A percentile compares a stretch with the other conserved stretches of the same genome.
Evolutionary conservation across 208 protist species (phyloP).

Genomic region (Naegleria fowleri): DNA sequence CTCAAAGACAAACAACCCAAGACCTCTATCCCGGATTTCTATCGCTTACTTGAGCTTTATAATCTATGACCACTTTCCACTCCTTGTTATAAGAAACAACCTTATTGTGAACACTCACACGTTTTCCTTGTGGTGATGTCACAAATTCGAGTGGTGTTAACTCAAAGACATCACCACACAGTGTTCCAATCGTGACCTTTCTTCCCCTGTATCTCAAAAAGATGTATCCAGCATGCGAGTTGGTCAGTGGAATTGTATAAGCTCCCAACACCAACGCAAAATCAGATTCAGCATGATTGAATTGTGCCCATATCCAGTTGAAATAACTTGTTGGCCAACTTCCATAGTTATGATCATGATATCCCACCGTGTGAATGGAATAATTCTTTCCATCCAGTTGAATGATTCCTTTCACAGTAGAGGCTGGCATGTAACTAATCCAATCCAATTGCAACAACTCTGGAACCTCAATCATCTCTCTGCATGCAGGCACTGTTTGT

Average conservation of each 20-base stretch:
- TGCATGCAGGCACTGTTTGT: background rate
- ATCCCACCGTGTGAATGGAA: background rate
- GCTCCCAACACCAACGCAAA: background rate
- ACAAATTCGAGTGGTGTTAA: background rate
- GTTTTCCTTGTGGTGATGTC: background rate
- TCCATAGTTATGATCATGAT: background rate
- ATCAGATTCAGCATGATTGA: background rate
- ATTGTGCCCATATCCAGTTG: background rate
- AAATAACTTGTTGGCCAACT: background rate
- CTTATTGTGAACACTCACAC: background rate
- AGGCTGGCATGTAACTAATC: background rate
- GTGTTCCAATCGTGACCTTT: background rate
- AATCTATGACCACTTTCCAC: background rate
- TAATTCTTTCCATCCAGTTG: background rate
- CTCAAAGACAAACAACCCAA: background rate
- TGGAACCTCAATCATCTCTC: background rate
- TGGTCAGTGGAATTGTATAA: background rate
- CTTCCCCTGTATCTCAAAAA: background rate
- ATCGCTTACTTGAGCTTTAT: background rate
- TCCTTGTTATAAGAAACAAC: background rate
- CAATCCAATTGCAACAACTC: background rate
- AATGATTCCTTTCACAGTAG: background rate
- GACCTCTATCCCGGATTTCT: background rate
- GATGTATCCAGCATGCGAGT: background rate
- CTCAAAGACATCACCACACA: background rate